Evolutionary conservation across 2,329 filamentous ascomycete genomes (phyloP).

Genomic region (Neonectria hederae): DNA sequence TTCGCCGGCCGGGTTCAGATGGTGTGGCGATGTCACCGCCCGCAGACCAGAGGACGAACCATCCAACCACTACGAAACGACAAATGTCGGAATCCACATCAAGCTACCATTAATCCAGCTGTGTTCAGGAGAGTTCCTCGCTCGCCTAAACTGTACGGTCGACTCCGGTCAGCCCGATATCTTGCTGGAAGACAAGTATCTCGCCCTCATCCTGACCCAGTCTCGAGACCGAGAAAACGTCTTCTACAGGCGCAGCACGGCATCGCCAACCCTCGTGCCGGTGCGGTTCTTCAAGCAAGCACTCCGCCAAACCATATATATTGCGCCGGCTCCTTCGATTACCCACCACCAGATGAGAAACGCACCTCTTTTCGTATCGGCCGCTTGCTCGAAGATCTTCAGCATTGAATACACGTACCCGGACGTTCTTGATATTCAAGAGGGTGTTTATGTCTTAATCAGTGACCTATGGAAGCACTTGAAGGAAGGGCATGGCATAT

Average conservation of each 20-base stretch:
- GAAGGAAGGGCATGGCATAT: neutral
- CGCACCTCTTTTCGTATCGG: neutral
- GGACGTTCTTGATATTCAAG: neutral
- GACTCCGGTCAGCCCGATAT: neutral
- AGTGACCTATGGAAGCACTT: neutral
- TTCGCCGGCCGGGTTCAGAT: neutral
- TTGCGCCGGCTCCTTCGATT: neutral
- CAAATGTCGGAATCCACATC: neutral
- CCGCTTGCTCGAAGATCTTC: neutral
- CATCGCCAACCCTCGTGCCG: neutral
- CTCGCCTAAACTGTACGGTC: slow-evolving; percentile 1
- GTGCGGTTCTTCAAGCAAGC: neutral
- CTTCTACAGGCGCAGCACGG: neutral
- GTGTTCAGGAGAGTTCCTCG: neutral
- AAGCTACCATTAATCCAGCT: neutral
- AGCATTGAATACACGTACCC: neutral
- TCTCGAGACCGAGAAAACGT: neutral
- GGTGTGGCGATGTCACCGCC: neutral
- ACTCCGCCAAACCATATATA: neutral
- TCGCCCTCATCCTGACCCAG: neutral
- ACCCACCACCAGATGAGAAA: neutral
- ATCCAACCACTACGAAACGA: slow-evolving; percentile 1
- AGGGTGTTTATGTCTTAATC: neutral
- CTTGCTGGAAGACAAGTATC: slow-evolving; percentile 2
- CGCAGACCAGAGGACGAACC: neutral